phyloP scores from a whole-genome alignment of 1,139 yeast genomes.

The Pichia sp. region DNA sequence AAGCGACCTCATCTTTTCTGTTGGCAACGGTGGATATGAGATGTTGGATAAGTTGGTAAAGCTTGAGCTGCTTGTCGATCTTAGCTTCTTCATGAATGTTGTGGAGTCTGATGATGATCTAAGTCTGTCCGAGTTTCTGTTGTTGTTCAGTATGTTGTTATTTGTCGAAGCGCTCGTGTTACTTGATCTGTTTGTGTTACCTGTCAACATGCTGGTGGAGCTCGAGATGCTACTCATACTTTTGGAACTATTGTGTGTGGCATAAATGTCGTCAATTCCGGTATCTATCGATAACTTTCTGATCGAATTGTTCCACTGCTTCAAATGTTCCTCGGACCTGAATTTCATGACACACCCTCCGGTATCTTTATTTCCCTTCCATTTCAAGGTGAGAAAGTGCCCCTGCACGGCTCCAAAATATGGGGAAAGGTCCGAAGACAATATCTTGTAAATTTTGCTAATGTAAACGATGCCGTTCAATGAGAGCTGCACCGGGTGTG shows the following conservation, averaged over 20 bases:
- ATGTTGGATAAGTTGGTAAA: conserved; percentile 21
- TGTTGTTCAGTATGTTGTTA: background rate
- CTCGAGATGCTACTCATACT: conserved; percentile 14
- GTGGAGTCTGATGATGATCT: conserved; percentile 26
- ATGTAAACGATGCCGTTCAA: conserved; percentile 32
- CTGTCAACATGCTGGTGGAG: conserved; percentile 13
- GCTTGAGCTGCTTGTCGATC: conserved; percentile 28
- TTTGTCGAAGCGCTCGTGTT: conserved; percentile 10
- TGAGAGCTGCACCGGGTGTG: conserved; percentile 19
- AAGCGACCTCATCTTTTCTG: conserved; percentile 30
- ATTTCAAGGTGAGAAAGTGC: conserved; percentile 61
- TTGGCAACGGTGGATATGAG: conserved; percentile 26
- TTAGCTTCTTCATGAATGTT: conserved; percentile 23
- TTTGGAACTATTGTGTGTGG: conserved; percentile 11
- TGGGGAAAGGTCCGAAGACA: conserved; percentile 27
- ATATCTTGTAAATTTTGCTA: conserved; percentile 25
- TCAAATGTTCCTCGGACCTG: conserved; percentile 64
- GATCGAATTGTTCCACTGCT: conserved; percentile 57
- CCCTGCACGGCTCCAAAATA: conserved; percentile 35
- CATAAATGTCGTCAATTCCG: conserved; percentile 9
- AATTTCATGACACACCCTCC: conserved; percentile 70
- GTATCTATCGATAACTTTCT: conserved; percentile 19
- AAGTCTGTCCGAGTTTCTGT: conserved; percentile 14
- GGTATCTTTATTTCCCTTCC: conserved; percentile 75
- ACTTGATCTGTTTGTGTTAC: conserved; percentile 18